A percentile compares a stretch with the other conserved stretches of the same genome.
Evolutionary conservation across 129 eudicot genomes (phyloP).

Genomic region (Calendula officinalis): DNA sequence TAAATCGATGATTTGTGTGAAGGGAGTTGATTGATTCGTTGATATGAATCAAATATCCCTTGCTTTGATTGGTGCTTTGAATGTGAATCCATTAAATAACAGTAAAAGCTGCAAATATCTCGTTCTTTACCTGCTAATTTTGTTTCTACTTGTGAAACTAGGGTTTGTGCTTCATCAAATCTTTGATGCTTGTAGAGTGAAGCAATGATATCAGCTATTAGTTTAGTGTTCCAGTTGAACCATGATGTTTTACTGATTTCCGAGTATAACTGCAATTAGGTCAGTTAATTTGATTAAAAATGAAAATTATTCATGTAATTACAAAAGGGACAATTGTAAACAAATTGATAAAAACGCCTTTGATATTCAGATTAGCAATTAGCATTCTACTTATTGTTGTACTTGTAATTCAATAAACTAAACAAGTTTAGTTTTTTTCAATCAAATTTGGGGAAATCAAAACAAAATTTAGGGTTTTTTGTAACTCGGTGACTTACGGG

Average conservation of each 20-base stretch:
- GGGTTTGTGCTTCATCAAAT: conserved; percentile 50
- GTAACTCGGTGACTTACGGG: conserved; percentile 48
- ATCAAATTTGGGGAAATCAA: too few relatives aligned
- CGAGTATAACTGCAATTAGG: conserved; percentile 58
- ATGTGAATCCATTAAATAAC: conserved; percentile 46
- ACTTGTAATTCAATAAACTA: too few relatives aligned
- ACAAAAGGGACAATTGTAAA: background rate
- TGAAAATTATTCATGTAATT: background rate
- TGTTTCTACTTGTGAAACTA: conserved; percentile 43
- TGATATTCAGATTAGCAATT: too few relatives aligned
- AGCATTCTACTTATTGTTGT: too few relatives aligned
- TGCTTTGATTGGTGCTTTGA: conserved; percentile 50
- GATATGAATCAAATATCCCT: conserved; percentile 45
- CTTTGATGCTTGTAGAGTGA: conserved; percentile 49
- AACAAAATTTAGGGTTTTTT: too few relatives aligned
- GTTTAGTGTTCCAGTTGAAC: conserved; percentile 82
- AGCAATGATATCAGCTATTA: conserved; percentile 69
- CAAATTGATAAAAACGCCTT: background rate
- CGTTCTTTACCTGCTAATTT: conserved; percentile 46
- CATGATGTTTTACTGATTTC: conserved; percentile 56
- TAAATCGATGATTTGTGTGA: conserved; percentile 45
- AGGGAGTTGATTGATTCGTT: conserved; percentile 38
- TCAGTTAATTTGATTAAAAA: background rate
- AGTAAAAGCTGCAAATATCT: conserved; percentile 63
- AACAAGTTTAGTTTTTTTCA: too few relatives aligned